phyloP scores from a whole-genome alignment of 495 filamentous ascomycete species.

The Margaritispora aquatica region DNA sequence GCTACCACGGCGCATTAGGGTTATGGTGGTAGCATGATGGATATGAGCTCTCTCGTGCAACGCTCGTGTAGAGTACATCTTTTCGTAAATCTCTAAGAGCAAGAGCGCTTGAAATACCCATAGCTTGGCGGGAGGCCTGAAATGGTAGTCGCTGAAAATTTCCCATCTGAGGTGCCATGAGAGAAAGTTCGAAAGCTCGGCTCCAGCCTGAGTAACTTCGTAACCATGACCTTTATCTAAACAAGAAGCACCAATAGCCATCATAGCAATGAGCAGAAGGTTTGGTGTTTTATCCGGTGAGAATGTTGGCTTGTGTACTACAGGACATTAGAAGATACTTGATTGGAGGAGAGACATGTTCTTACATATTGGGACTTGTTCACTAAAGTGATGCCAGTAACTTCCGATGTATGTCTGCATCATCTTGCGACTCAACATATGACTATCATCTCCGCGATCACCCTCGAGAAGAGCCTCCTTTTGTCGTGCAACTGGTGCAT shows the following conservation, averaged over 20 bases:
- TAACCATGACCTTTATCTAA: slow-evolving; percentile 74
- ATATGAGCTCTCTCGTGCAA: slow-evolving; percentile 96
- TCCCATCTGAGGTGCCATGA: slow-evolving; percentile 85
- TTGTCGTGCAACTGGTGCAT: slow-evolving; percentile 65
- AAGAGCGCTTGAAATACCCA: slow-evolving; percentile 95
- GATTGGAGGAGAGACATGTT: background rate
- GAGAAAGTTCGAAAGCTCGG: slow-evolving; percentile 77
- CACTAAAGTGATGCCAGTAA: slow-evolving; percentile 92
- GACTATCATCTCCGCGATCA: slow-evolving; percentile 59
- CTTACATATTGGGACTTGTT: slow-evolving; percentile 75
- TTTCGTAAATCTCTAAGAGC: slow-evolving; percentile 90
- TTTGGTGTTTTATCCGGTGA: slow-evolving; percentile 79
- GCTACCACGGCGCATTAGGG: slow-evolving; percentile 87
- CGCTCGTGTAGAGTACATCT: slow-evolving; percentile 87
- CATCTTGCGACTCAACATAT: slow-evolving; percentile 84
- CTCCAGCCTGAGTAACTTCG: slow-evolving; percentile 63
- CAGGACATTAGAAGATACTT: background rate
- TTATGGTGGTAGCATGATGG: slow-evolving; percentile 92
- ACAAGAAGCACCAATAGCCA: slow-evolving; percentile 87
- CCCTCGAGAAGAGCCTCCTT: slow-evolving; percentile 76
- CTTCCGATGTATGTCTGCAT: slow-evolving; percentile 93
- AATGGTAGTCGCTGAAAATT: slow-evolving; percentile 79
- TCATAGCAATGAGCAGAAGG: slow-evolving; percentile 83
- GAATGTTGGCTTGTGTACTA: slow-evolving; percentile 86
- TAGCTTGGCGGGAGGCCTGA: slow-evolving; percentile 90